A percentile compares a stretch with the other conserved stretches of the same genome.
Evolutionary conservation across 202 grass and related monocot genomes (phyloP).

Genomic region (Setaria viridis): DNA sequence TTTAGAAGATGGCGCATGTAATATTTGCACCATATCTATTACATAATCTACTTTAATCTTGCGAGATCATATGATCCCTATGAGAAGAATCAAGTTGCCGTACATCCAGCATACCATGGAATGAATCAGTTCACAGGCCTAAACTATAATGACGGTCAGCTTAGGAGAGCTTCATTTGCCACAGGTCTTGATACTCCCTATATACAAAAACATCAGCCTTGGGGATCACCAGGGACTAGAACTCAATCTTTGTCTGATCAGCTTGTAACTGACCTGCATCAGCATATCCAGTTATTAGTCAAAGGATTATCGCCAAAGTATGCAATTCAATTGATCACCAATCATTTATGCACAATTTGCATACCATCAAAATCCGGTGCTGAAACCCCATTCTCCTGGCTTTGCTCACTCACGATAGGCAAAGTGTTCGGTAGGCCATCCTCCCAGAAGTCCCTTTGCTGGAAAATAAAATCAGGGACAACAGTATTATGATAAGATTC

Average conservation of each 20-base stretch:
- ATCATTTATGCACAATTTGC: not conserved
- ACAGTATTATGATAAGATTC: slow-evolving; percentile 42
- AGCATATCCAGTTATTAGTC: slow-evolving; percentile 28
- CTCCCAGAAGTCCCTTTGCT: slow-evolving; percentile 80
- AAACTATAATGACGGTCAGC: slow-evolving; percentile 63
- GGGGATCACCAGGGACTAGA: slow-evolving; percentile 53
- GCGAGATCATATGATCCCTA: slow-evolving; percentile 44
- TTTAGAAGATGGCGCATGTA: slow-evolving; percentile 61
- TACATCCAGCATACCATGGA: slow-evolving; percentile 48
- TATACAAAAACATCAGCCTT: slow-evolving; percentile 65
- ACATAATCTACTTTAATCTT: slow-evolving; percentile 53
- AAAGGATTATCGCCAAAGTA: not conserved
- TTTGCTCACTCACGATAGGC: slow-evolving; percentile 48
- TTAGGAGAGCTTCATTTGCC: slow-evolving; percentile 49
- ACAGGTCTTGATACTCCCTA: slow-evolving; percentile 50
- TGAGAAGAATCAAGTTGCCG: slow-evolving; percentile 59
- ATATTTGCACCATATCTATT: slow-evolving; percentile 85
- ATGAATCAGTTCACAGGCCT: slow-evolving; percentile 58
- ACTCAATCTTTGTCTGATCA: slow-evolving; percentile 56
- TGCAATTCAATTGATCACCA: not conserved
- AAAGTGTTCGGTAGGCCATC: slow-evolving; percentile 53
- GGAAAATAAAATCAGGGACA: slow-evolving; percentile 16
- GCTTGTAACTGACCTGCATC: slow-evolving; percentile 61
- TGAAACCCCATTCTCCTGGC: slow-evolving; percentile 44
- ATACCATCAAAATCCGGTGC: slow-evolving; percentile 59